Conservation (phyloP, 495 filamentous ascomycete species). For the Penicillium ucsense region DNA sequence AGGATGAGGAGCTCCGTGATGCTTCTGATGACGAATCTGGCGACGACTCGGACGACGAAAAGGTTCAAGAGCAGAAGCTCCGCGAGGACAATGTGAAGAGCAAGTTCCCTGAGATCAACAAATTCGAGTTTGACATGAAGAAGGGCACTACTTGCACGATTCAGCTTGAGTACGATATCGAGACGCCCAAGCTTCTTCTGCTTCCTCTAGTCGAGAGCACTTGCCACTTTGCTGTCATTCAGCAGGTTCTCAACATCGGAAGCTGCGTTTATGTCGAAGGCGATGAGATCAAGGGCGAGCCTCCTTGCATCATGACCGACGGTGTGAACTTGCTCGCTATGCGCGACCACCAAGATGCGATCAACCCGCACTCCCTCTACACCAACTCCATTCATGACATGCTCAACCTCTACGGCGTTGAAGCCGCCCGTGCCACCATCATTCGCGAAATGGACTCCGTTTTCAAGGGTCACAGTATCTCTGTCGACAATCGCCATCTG, state of each 20-base stretch:
- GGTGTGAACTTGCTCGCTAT: slow-evolving; percentile 87
- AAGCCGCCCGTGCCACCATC: slow-evolving; percentile 79
- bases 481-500: slow-evolving; percentile 83
- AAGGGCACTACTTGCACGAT: slow-evolving; percentile 68
- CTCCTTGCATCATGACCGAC: slow-evolving; percentile 58
- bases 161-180: slow-evolving; percentile 71
- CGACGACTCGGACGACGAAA: slow-evolving; percentile 29
- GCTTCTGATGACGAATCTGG: slow-evolving; percentile 16
- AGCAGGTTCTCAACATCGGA: slow-evolving; percentile 68
- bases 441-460: slow-evolving; percentile 78
- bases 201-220: slow-evolving; percentile 78
- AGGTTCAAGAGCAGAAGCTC: slow-evolving; percentile 33
- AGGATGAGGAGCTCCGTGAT: slow-evolving; percentile 28
- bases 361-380: slow-evolving; percentile 77
- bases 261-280: slow-evolving; percentile 59
- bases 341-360: slow-evolving; percentile 73
- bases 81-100: slow-evolving; percentile 60
- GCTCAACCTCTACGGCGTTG: slow-evolving; percentile 79
- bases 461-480: slow-evolving; percentile 88
- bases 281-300: slow-evolving; percentile 47
- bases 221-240: slow-evolving; percentile 67
- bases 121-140: slow-evolving; percentile 71
- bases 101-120: slow-evolving; percentile 52
- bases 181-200: slow-evolving; percentile 84
- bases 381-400: slow-evolving; percentile 90